phyloP scores from a whole-genome alignment of 2,329 filamentous ascomycete species.

The Trichoderma semiorbis region DNA sequence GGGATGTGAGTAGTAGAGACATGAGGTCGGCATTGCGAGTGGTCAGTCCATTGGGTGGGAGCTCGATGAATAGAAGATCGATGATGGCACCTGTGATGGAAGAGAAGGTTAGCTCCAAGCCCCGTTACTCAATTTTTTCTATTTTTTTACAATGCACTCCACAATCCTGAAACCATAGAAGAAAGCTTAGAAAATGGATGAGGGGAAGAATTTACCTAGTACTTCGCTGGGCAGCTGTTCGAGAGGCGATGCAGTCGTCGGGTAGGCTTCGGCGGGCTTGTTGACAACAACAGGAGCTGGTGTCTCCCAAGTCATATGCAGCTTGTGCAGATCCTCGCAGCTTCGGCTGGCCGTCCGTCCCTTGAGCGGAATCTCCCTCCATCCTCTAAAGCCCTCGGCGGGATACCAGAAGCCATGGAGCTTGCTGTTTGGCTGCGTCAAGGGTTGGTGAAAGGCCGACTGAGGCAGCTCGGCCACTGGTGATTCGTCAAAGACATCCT shows the following conservation, averaged over 20 bases:
- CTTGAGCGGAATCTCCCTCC: conserved; percentile 59
- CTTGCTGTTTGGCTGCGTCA: conserved; percentile 54
- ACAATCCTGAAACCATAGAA: neutral
- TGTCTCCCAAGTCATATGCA: conserved; percentile 54
- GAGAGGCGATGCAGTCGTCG: conserved; percentile 53
- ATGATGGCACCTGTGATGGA: conserved; percentile 62
- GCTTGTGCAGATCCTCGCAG: conserved; percentile 55
- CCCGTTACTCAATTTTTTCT: neutral
- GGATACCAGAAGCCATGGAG: conserved; percentile 59
- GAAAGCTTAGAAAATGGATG: neutral
- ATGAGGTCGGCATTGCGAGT: conserved; percentile 76
- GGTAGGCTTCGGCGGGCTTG: conserved; percentile 29
- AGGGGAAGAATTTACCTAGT: conserved; percentile 53
- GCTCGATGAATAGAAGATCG: conserved; percentile 68
- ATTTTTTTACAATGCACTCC: neutral
- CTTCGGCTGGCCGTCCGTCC: conserved; percentile 59
- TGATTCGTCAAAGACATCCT: conserved; percentile 51
- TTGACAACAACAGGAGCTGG: conserved; percentile 32
- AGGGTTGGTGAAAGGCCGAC: conserved; percentile 48
- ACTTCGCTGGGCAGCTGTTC: conserved; percentile 69
- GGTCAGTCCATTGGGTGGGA: conserved; percentile 68
- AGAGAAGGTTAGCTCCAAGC: neutral
- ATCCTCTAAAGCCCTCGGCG: conserved; percentile 56
- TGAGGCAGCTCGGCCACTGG: conserved; percentile 41
- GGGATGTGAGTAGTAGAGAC: conserved; percentile 72